Evolutionary conservation across 805 yeast species (phyloP).

Genomic region (Wickerhamiella azyma): DNA sequence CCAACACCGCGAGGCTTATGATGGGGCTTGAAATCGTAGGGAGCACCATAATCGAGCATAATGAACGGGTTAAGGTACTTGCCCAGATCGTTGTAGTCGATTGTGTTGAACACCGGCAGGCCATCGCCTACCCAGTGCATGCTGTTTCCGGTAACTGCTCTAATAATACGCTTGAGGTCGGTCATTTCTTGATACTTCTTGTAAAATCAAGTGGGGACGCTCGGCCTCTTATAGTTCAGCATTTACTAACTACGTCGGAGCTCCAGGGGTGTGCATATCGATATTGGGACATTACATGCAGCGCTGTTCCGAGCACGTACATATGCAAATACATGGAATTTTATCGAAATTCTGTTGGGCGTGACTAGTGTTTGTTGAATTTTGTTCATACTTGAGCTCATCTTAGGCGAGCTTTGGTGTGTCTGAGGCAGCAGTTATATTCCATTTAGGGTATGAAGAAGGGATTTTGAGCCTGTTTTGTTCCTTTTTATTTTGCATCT

Average conservation of each 20-base stretch:
- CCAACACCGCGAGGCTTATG: conserved; percentile 11
- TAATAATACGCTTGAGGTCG: conserved; percentile 1
- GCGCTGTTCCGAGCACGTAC: background rate
- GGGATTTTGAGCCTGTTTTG: too few relatives aligned
- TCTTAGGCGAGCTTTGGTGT: too few relatives aligned
- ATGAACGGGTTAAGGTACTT: conserved; percentile 10
- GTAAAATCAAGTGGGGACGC: background rate
- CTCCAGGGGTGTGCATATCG: background rate
- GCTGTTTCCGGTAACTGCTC: background rate
- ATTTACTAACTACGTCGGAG: background rate
- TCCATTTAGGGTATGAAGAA: too few relatives aligned
- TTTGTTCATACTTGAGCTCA: too few relatives aligned
- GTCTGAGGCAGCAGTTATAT: too few relatives aligned
- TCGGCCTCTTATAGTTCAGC: background rate
- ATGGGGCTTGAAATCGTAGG: conserved; percentile 9
- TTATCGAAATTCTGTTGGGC: too few relatives aligned
- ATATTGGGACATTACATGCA: background rate
- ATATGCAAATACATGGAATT: background rate
- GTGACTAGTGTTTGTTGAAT: background rate
- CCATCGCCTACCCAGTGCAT: conserved; percentile 25
- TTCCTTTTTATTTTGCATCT: too few relatives aligned
- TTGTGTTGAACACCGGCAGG: conserved; percentile 9
- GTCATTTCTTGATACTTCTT: background rate
- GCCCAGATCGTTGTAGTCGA: conserved; percentile 11
- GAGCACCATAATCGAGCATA: conserved; percentile 13